Evolutionary conservation across 306 rosid species (phyloP).

Genomic region (Quillaja saponaria): DNA sequence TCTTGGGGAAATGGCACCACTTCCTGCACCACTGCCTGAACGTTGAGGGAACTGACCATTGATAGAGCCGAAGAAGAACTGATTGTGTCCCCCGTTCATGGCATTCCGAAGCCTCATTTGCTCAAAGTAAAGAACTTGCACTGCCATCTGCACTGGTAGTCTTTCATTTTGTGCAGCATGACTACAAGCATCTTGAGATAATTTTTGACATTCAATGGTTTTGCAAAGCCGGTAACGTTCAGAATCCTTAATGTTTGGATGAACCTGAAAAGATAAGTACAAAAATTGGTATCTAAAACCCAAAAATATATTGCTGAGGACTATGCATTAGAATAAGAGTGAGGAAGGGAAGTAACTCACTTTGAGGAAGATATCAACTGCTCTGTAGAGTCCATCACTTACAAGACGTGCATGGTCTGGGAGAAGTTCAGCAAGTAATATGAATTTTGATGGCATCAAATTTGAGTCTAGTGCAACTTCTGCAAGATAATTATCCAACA

Average conservation of each 20-base stretch:
- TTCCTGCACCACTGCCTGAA: constrained; percentile 97
- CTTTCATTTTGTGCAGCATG: constrained; percentile 98
- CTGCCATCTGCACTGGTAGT: constrained; percentile 93
- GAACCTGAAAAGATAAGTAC: constrained; percentile 55
- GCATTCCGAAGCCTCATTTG: constrained; percentile 92
- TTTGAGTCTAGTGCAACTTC: constrained; percentile 91
- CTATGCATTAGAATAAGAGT: not conserved
- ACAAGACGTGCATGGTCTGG: constrained; percentile 90
- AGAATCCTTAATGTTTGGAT: constrained; percentile 88
- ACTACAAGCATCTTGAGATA: constrained; percentile 94
- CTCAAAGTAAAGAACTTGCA: constrained; percentile 94
- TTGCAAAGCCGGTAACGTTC: constrained; percentile 87
- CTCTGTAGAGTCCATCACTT: constrained; percentile 89
- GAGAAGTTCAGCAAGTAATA: constrained; percentile 75
- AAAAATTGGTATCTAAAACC: constrained; percentile 1
- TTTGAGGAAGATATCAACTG: constrained; percentile 92
- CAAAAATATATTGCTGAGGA: not conserved
- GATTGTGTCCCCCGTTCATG: constrained; percentile 85
- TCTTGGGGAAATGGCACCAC: constrained; percentile 96
- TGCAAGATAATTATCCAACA: constrained; percentile 79
- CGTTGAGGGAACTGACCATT: constrained; percentile 86
- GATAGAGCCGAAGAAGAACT: constrained; percentile 70
- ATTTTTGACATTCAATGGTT: constrained; percentile 85
- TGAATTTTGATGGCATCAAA: constrained; percentile 75
- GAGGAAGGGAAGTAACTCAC: constrained; percentile 41